Percentiles rank a stretch among this genome's conserved stretches.
phyloP scores from a whole-genome alignment of 352 stramenopile genomes.

The Bremia lactucae region DNA sequence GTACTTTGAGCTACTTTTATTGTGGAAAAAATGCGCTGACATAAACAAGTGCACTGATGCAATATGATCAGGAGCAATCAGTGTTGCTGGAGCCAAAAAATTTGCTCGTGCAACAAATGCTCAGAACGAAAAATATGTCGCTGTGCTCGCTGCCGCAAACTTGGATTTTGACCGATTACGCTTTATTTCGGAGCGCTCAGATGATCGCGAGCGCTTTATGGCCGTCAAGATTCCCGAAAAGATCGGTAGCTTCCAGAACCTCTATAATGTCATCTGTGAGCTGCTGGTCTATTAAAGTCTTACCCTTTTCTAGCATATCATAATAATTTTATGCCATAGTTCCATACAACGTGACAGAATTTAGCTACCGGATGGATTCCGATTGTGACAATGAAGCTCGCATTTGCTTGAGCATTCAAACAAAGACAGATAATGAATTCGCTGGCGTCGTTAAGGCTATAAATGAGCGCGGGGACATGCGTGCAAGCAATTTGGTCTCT shows the following conservation, averaged over 20 bases:
- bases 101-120: slow-evolving; percentile 60
- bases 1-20: too few relatives aligned
- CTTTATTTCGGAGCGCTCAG: slow-evolving; percentile 84
- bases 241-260: slow-evolving; percentile 85
- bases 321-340: slow-evolving; percentile 30
- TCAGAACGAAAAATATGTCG: slow-evolving; percentile 84
- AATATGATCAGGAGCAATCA: slow-evolving; percentile 81
- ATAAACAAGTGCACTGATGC: background rate
- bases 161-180: slow-evolving; percentile 99
- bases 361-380: slow-evolving; percentile 91
- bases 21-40: background rate
- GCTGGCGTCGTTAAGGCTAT: slow-evolving; percentile 55
- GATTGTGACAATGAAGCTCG: slow-evolving; percentile 70
- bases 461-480: slow-evolving; percentile 71
- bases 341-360: slow-evolving; percentile 90
- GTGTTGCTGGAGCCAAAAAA: slow-evolving; percentile 93
- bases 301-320: too few relatives aligned
- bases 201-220: slow-evolving; percentile 93
- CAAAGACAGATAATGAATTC: slow-evolving; percentile 56
- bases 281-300: too few relatives aligned
- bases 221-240: slow-evolving; percentile 93
- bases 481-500: slow-evolving; percentile 87
- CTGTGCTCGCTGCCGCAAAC: slow-evolving; percentile 95
- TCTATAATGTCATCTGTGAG: slow-evolving; percentile 74
- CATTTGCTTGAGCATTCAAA: slow-evolving; percentile 95